These are phyloP conservation scores for Hirschioporus abietinus DNA, from an alignment of 768 basidiomycete genomes.

Conservation along the genomic window DNA sequence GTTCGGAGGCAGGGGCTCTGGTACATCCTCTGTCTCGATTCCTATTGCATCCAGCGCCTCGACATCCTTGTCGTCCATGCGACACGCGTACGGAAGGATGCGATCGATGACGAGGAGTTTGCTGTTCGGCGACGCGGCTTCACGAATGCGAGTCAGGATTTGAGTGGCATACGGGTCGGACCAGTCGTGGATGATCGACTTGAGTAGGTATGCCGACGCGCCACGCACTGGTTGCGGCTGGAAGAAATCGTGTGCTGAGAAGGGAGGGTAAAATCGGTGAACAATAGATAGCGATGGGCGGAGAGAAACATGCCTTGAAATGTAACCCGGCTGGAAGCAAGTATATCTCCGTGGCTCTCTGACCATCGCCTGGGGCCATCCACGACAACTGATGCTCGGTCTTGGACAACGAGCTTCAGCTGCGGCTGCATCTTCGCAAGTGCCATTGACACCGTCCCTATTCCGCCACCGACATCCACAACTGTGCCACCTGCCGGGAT, in stretches of 20 bases:
- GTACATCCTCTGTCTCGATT: constrained; percentile 39
- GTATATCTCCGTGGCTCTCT: constrained; percentile 49
- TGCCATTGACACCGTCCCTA: constrained; percentile 31
- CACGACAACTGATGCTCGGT: constrained; percentile 12
- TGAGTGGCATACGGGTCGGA: constrained; percentile 49
- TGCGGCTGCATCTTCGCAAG: constrained; percentile 30
- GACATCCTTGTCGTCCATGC: constrained; percentile 33
- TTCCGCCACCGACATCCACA: constrained; percentile 37
- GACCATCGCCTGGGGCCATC: constrained; percentile 30
- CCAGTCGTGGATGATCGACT: constrained; percentile 77
- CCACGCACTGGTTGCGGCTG: constrained; percentile 40
- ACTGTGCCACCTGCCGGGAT: constrained; percentile 13
- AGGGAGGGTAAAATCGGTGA: neutral
- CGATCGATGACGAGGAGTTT: constrained; percentile 68
- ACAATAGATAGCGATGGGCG: neutral
- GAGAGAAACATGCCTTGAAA: constrained; percentile 42
- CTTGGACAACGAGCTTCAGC: constrained; percentile 34
- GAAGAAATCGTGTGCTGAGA: constrained; percentile 70
- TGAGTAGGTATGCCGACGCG: constrained; percentile 60
- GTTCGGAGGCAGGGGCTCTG: constrained; percentile 64
- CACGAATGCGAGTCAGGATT: constrained; percentile 41
- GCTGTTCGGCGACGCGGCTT: constrained; percentile 38
- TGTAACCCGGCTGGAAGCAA: constrained; percentile 44
- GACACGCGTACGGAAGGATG: constrained; percentile 63
- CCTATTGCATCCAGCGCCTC: constrained; percentile 8